Percentiles rank a stretch among this genome's conserved stretches.
These are phyloP conservation scores for Rubia balearica DNA, from an alignment of 305 asterid species.

Conservation along the genomic window DNA sequence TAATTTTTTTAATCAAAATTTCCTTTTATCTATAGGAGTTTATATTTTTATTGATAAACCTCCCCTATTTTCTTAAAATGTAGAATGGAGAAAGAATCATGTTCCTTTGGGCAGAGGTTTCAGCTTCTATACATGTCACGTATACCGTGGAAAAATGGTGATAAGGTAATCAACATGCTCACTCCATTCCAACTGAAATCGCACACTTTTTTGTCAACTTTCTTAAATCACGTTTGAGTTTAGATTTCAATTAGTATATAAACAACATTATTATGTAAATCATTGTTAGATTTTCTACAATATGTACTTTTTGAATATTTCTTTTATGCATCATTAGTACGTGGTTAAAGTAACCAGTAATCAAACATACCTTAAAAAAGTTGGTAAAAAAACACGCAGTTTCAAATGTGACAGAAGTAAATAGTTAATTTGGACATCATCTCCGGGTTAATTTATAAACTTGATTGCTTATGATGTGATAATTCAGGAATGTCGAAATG, in stretches of 20 bases:
- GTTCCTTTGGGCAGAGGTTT: constrained; percentile 58
- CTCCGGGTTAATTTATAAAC: neutral
- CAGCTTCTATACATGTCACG: constrained; percentile 54
- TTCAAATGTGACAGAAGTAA: too few species aligned
- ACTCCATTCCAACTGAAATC: too few species aligned
- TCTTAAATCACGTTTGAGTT: too few species aligned
- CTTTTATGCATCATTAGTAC: too few species aligned
- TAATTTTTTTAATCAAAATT: neutral
- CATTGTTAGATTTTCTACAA: too few species aligned
- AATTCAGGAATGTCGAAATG: constrained; percentile 57
- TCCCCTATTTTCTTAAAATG: neutral
- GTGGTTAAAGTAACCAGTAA: too few species aligned
- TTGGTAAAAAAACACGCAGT: too few species aligned
- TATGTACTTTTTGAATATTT: too few species aligned
- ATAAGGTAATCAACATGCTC: constrained; percentile 33
- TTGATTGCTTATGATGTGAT: neutral
- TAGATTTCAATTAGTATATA: too few species aligned
- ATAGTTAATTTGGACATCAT: neutral
- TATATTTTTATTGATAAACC: neutral
- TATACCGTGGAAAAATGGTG: constrained; percentile 50
- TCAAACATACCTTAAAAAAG: too few species aligned
- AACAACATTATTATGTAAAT: too few species aligned
- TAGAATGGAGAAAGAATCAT: constrained; percentile 48
- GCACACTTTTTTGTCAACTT: too few species aligned
- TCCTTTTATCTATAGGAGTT: neutral